phyloP scores from a whole-genome alignment of 2,329 filamentous ascomycete species.

The Colletotrichum sublineola region DNA sequence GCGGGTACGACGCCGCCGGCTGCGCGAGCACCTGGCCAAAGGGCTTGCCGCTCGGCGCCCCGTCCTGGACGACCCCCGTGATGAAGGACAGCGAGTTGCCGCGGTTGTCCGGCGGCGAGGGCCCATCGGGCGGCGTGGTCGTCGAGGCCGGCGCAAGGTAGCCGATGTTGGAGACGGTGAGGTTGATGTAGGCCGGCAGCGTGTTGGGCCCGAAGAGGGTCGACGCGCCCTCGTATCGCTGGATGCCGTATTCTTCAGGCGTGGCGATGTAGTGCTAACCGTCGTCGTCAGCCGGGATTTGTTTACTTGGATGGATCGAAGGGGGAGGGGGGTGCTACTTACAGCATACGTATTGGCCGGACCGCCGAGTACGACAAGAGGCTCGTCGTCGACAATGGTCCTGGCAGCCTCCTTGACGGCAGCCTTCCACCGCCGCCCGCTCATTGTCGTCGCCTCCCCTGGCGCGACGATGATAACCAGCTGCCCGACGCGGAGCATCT shows the following conservation, averaged over 20 bases:
- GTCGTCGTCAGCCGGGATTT: not conserved
- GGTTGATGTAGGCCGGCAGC: constrained; percentile 87
- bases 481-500: constrained; percentile 86
- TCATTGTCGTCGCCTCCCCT: constrained; percentile 93
- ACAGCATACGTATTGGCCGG: constrained; percentile 89
- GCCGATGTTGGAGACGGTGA: constrained; percentile 79
- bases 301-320: too few species aligned
- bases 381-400: constrained; percentile 63
- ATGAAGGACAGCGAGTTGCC: constrained; percentile 85
- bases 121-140: constrained; percentile 64
- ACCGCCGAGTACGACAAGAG: constrained; percentile 86
- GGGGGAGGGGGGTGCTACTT: not conserved
- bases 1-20: constrained; percentile 65
- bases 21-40: constrained; percentile 78
- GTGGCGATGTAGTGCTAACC: constrained; percentile 78
- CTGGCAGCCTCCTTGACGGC: constrained; percentile 70
- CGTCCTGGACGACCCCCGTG: constrained; percentile 81
- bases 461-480: constrained; percentile 86
- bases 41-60: constrained; percentile 70
- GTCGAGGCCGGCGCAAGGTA: constrained; percentile 69
- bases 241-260: constrained; percentile 83
- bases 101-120: constrained; percentile 82
- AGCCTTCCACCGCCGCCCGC: constrained; percentile 86
- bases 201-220: constrained; percentile 89
- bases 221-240: constrained; percentile 95